Evolutionary conservation across 1,284 basidiomycete species (phyloP).

Genomic region (Grifola frondosa): DNA sequence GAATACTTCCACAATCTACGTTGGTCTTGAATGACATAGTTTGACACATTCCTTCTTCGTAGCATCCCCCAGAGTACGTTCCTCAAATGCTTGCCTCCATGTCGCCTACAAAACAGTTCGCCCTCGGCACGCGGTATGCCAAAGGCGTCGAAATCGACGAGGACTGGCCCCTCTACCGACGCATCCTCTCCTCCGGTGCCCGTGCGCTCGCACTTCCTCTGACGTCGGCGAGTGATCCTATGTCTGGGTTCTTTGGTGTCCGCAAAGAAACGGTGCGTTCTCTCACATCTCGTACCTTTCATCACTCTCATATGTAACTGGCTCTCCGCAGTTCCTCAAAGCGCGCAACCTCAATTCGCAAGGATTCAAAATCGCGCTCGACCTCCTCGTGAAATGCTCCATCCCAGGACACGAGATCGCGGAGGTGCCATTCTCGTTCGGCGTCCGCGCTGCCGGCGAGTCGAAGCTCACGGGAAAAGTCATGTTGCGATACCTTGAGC

Average conservation of each 20-base stretch:
- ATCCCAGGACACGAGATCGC: slow-evolving; percentile 30
- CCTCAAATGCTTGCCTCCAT: slow-evolving; percentile 37
- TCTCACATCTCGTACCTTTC: neutral
- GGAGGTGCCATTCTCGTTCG: slow-evolving; percentile 36
- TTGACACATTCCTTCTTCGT: neutral
- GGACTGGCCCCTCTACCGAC: slow-evolving; percentile 44
- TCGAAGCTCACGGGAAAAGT: slow-evolving; percentile 34
- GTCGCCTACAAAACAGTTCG: slow-evolving; percentile 34
- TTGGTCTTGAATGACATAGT: neutral
- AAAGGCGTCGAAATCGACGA: slow-evolving; percentile 43
- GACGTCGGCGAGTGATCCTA: slow-evolving; percentile 43
- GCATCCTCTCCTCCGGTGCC: slow-evolving; percentile 44
- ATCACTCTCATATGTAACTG: neutral
- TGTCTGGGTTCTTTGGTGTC: slow-evolving; percentile 48
- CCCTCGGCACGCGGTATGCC: slow-evolving; percentile 45
- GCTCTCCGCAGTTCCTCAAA: slow-evolving; percentile 29
- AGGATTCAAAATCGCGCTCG: slow-evolving; percentile 37
- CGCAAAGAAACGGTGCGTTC: slow-evolving; percentile 36
- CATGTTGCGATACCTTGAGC: slow-evolving; percentile 33
- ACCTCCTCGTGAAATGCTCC: slow-evolving; percentile 34
- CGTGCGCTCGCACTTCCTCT: slow-evolving; percentile 41
- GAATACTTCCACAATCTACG: neutral
- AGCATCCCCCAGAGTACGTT: slow-evolving; percentile 45
- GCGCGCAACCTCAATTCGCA: slow-evolving; percentile 30
- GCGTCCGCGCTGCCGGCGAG: slow-evolving; percentile 33